Conservation (phyloP, 768 basidiomycete species). For the Trametes maxima region DNA sequence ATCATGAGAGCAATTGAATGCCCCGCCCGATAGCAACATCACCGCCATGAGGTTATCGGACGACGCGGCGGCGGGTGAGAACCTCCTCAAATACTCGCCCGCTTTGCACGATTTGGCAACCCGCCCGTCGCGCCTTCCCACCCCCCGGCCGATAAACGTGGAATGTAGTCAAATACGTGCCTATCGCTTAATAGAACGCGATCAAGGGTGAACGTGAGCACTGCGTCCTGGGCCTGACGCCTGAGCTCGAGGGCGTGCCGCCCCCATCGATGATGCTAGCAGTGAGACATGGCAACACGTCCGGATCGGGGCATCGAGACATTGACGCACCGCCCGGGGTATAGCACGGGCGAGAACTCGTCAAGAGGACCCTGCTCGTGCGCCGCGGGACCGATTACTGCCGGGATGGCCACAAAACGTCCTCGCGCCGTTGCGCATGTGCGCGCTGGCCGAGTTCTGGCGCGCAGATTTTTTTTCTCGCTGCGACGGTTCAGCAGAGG, state of each 20-base stretch:
- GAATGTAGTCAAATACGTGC: not conserved
- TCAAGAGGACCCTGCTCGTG: not conserved
- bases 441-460: no score
- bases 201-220: constrained; percentile 4
- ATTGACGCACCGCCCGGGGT: constrained; percentile 4
- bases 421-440: not conserved
- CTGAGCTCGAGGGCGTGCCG: not conserved
- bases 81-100: not conserved
- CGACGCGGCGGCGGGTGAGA: constrained; percentile 14
- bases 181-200: not conserved
- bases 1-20: constrained; percentile 8
- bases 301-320: not conserved
- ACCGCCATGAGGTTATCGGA: constrained; percentile 22
- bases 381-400: constrained; percentile 8
- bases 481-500: no score
- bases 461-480: no score
- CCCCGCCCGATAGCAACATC: constrained; percentile 10
- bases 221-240: not conserved
- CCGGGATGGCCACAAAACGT: not conserved
- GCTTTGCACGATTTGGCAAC: constrained; percentile 15
- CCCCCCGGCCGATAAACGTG: constrained; percentile 2
- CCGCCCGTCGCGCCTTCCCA: not conserved
- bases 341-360: not conserved
- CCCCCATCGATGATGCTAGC: constrained; percentile 8
- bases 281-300: constrained; percentile 5